Conservation (phyloP, 2,329 filamentous ascomycete genomes). For the Ophiocordyceps camponoti-floridani region DNA sequence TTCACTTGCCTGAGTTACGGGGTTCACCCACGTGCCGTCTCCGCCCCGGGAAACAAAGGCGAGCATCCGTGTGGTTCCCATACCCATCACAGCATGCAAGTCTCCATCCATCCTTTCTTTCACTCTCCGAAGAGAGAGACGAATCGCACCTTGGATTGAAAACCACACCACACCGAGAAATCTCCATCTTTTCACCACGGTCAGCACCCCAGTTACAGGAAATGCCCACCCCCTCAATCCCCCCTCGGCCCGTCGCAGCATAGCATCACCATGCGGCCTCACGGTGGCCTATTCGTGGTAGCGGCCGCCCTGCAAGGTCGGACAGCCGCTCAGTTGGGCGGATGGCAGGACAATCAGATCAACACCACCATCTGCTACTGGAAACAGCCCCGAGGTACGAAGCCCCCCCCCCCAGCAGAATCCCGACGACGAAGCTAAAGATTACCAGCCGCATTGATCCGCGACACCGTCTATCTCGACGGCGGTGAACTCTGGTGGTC, state of each 20-base stretch:
- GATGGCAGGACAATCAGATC: slow-evolving; percentile 32
- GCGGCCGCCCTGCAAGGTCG: slow-evolving; percentile 4
- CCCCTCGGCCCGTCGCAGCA: background rate
- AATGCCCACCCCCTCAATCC: background rate
- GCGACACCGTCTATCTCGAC: slow-evolving; percentile 47
- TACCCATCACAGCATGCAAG: too few species aligned
- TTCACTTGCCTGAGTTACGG: too few species aligned
- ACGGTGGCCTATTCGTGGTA: slow-evolving; percentile 4
- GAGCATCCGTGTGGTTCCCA: too few species aligned
- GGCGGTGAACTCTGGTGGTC: slow-evolving; percentile 40
- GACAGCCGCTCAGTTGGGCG: slow-evolving; percentile 20
- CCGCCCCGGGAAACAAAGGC: too few species aligned
- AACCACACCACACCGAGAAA: too few species aligned
- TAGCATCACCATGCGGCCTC: slow-evolving; percentile 6
- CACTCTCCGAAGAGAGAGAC: background rate
- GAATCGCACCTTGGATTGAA: background rate
- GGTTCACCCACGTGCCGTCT: too few species aligned
- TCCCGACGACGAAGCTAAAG: background rate
- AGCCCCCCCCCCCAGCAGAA: background rate
- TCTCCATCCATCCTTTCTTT: background rate
- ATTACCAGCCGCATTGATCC: slow-evolving; percentile 32
- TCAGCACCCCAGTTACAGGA: background rate
- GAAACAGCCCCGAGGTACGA: slow-evolving; percentile 24
- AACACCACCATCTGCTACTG: slow-evolving; percentile 43
- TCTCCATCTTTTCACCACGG: too few species aligned